Evolutionary conservation across 768 basidiomycete species (phyloP).

Genomic region (Pholiota microspora): DNA sequence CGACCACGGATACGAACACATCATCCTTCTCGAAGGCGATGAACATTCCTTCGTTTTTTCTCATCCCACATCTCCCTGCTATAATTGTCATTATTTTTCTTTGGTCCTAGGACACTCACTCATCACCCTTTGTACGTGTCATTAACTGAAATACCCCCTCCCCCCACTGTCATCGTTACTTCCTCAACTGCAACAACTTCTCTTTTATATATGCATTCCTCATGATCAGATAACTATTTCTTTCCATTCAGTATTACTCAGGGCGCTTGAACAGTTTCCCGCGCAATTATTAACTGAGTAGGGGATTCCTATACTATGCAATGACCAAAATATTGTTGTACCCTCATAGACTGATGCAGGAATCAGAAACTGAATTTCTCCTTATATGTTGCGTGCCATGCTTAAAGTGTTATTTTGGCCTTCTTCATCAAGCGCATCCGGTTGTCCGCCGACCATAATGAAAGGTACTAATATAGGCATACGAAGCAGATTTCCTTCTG

Average conservation of each 20-base stretch:
- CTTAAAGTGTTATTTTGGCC: too few relatives aligned
- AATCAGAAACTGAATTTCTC: too few relatives aligned
- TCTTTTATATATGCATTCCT: constrained; percentile 3
- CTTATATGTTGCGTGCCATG: too few relatives aligned
- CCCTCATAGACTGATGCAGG: neutral
- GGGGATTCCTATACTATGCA: neutral
- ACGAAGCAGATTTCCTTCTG: too few relatives aligned
- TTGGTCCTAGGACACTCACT: neutral
- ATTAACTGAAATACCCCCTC: constrained; percentile 6
- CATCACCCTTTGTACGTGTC: constrained; percentile 7
- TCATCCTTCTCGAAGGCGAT: constrained; percentile 14
- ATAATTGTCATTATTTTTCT: neutral
- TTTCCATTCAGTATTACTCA: neutral
- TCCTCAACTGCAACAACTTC: constrained; percentile 3
- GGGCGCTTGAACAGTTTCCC: neutral
- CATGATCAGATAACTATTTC: neutral
- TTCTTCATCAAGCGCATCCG: too few relatives aligned
- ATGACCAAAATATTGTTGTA: neutral
- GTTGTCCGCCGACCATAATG: too few relatives aligned
- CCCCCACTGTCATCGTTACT: constrained; percentile 7
- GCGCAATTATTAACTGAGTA: neutral
- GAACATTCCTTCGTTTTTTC: constrained; percentile 9
- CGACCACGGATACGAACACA: constrained; percentile 20
- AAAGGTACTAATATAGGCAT: too few relatives aligned
- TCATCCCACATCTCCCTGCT: constrained; percentile 3